Percentiles rank a stretch among this genome's conserved stretches.
phyloP scores from a whole-genome alignment of 2,329 filamentous ascomycete species.

The Raffaelea ambrosiae region DNA sequence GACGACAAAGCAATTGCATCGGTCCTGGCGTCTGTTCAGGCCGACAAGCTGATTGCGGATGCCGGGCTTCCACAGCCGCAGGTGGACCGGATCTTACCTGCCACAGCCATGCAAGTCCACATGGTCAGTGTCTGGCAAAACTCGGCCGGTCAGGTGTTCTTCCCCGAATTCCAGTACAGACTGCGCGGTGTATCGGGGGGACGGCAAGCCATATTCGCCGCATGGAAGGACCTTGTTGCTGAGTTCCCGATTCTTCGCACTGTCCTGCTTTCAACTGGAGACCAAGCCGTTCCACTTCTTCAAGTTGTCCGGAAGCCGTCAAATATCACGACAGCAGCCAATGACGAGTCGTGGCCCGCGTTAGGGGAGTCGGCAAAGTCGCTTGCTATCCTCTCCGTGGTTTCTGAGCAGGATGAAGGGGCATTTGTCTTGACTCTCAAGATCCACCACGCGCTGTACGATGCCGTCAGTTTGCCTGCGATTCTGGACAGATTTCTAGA shows the following conservation, averaged over 20 bases:
- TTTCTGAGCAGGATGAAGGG: not conserved
- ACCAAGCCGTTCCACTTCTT: constrained; percentile 42
- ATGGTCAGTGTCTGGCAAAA: constrained; percentile 72
- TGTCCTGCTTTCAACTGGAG: constrained; percentile 12
- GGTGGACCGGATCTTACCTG: constrained; percentile 55
- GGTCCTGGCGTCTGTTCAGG: not conserved
- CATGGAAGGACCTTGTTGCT: constrained; percentile 53
- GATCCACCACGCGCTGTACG: constrained; percentile 84
- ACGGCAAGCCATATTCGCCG: constrained; percentile 33
- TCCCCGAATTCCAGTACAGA: constrained; percentile 59
- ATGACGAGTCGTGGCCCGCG: constrained; percentile 1
- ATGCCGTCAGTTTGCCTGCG: constrained; percentile 66
- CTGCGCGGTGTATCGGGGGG: constrained; percentile 30
- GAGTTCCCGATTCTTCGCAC: constrained; percentile 62
- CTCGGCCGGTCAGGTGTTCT: constrained; percentile 59
- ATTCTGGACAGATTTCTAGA: constrained; percentile 40
- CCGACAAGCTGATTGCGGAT: constrained; percentile 24
- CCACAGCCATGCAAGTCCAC: constrained; percentile 69
- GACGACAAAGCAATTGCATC: not conserved
- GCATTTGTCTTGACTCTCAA: constrained; percentile 34
- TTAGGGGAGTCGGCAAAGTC: not conserved
- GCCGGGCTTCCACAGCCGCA: constrained; percentile 32
- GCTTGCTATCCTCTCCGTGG: constrained; percentile 3
- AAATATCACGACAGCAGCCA: not conserved
- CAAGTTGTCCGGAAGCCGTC: constrained; percentile 52